Base-by-base conservation (phyloP, 306 rosid species). In the Vigna angularis region DNA sequence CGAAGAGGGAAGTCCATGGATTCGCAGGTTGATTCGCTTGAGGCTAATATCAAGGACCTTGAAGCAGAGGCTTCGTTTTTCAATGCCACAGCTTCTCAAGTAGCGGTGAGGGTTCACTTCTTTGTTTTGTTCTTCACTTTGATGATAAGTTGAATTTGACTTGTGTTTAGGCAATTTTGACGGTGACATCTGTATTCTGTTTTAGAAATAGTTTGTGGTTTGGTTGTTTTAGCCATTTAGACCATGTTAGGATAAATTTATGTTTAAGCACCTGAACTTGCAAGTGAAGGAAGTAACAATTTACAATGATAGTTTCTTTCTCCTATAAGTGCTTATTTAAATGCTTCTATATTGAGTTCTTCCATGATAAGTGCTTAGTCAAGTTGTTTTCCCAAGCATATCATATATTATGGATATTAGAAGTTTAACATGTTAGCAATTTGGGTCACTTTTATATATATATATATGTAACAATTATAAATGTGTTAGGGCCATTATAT, bases 1-100 rank as follows among this genome's bases (percentile, higher is more conserved):
- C 90, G 98, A 48, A 89, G 97, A 79, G 97, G 90, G 40, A 85
- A 83, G 76, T 62, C 81, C 2, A 83, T 94, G 91, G 89, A 88
- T 42, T 90, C 91, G 5, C 97, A 92, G 71, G 83, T 87, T 45
- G 84, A 86, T 75, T 90, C 97, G 56, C 81, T 92, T 7, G 84
- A 88, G 70, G 91, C 93, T 67, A 75, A 77, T 74, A 80, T 92
- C 76, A 76, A 77, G 70, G 90, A 94, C 86, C 97, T 89, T 57
- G 49, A 73, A 83, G 88, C 89, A 0, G 88, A 91, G 85, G 88
- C 90, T 47, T 85, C 91, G 2, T 89, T 90, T 88, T 88, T 94
- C 72, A 71, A 42, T 64, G 71, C 83, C 26, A 88, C 92, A 0
- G 94, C 90, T 56, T 80, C 87, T 32, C 94, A 93, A 84, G 86